Percentiles rank a stretch among this genome's conserved stretches.
Evolutionary conservation across 352 stramenopile genomes (phyloP).

Genomic region (Phytophthora foliorum): DNA sequence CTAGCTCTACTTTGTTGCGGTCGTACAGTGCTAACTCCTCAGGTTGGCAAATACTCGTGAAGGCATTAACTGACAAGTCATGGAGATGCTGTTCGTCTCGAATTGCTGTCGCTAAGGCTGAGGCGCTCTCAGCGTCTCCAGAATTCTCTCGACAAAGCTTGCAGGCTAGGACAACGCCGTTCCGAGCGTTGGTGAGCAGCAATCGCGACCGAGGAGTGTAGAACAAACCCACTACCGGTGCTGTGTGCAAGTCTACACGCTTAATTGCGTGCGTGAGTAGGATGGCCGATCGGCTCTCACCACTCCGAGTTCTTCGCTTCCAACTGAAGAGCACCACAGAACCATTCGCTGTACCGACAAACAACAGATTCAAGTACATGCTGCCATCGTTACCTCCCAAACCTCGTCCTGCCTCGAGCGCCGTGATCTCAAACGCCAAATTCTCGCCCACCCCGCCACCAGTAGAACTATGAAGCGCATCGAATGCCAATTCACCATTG

Average conservation of each 20-base stretch:
- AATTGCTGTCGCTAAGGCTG: constrained; percentile 24
- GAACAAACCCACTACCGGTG: constrained; percentile 52
- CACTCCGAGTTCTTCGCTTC: constrained; percentile 37
- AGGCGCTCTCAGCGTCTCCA: constrained; percentile 17
- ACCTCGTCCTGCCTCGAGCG: constrained; percentile 45
- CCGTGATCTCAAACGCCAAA: constrained; percentile 50
- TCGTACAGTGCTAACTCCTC: constrained; percentile 74
- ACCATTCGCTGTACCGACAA: constrained; percentile 54
- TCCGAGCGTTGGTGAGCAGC: constrained; percentile 53
- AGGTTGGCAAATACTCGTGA: constrained; percentile 51
- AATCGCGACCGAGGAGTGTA: constrained; percentile 40
- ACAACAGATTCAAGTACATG: constrained; percentile 47
- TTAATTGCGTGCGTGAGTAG: constrained; percentile 38
- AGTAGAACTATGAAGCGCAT: constrained; percentile 40
- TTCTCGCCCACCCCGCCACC: constrained; percentile 25
- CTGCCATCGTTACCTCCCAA: constrained; percentile 16
- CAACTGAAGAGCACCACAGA: constrained; percentile 61
- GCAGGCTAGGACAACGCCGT: constrained; percentile 59
- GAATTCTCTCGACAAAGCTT: constrained; percentile 20
- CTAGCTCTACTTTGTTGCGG: constrained; percentile 61
- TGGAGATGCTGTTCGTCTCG: constrained; percentile 37
- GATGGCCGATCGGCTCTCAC: constrained; percentile 36
- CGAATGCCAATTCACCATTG: constrained; percentile 56
- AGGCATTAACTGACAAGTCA: constrained; percentile 26
- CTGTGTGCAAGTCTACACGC: constrained; percentile 61